Conservation (phyloP, 495 filamentous ascomycete species). For the Neurospora sp. region DNA sequence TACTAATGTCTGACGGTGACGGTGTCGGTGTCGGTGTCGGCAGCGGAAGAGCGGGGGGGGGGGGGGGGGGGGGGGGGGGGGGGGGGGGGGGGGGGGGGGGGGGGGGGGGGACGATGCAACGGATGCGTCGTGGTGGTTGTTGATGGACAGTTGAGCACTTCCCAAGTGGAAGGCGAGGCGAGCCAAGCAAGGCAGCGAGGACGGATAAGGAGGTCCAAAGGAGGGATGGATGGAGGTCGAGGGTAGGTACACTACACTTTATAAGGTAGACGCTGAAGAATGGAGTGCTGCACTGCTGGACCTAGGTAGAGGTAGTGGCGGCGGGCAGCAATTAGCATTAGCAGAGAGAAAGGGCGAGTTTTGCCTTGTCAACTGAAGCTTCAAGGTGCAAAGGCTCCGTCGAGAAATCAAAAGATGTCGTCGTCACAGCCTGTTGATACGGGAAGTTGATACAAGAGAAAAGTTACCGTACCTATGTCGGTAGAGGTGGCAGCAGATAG, state of each 20-base stretch:
- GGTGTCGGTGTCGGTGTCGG: neutral
- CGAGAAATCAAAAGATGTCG: neutral
- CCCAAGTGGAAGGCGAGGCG: neutral
- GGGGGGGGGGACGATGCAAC: neutral
- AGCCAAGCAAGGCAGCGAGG: neutral
- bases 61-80: neutral
- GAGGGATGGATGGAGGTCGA: neutral
- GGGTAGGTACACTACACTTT: neutral
- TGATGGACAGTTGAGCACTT: neutral
- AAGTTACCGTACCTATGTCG: neutral
- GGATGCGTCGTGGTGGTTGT: neutral
- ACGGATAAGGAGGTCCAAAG: neutral
- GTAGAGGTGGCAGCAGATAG: neutral
- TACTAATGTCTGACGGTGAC: neutral
- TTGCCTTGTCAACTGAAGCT: neutral
- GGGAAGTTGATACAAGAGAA: neutral
- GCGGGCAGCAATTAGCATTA: neutral
- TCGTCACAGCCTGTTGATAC: neutral
- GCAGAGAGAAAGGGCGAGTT: too few relatives aligned
- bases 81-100: neutral
- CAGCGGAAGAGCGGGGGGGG: constrained; percentile 1
- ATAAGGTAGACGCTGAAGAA: neutral
- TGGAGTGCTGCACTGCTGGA: neutral
- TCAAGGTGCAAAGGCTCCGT: neutral
- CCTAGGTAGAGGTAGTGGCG: neutral